A percentile compares a stretch with the other conserved stretches of the same genome.
These are phyloP conservation scores for Capillidium heterosporum DNA, from an alignment of 371 early-diverging fungal genomes.

Conservation along the genomic window DNA sequence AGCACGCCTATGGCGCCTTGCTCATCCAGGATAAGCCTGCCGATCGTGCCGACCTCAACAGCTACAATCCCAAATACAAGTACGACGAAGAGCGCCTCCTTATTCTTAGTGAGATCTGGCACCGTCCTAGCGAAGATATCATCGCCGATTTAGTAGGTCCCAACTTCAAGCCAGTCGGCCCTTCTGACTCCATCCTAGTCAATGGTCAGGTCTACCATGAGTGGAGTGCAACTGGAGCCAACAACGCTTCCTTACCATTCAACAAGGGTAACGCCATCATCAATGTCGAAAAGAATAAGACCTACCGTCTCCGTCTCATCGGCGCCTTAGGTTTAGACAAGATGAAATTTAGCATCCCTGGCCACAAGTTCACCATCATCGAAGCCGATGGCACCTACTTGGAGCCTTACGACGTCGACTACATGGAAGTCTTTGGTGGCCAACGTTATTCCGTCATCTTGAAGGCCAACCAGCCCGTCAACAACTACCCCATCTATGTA, in stretches of 20 bases:
- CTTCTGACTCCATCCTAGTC: conserved; percentile 19
- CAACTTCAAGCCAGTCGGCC: conserved; percentile 11
- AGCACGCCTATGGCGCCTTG: background rate
- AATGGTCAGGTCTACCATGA: conserved; percentile 15
- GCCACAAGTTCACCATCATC: too few species aligned
- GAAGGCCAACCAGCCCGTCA: conserved; percentile 14
- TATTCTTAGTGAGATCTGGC: conserved; percentile 23
- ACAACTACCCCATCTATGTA: conserved; percentile 14
- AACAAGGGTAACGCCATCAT: conserved; percentile 9
- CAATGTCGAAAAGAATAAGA: conserved; percentile 13
- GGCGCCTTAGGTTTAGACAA: background rate
- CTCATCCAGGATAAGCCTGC: background rate
- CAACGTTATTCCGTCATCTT: conserved; percentile 22
- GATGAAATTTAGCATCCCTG: too few species aligned
- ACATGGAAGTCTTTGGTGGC: conserved; percentile 14
- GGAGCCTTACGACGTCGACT: background rate
- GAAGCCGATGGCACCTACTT: conserved; percentile 4
- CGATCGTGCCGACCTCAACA: background rate
- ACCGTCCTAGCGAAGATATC: conserved; percentile 9
- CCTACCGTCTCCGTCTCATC: conserved; percentile 8
- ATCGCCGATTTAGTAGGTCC: conserved; percentile 13
- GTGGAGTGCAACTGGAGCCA: background rate
- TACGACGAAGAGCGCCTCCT: conserved; percentile 24
- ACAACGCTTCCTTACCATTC: background rate
- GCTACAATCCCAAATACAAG: too few species aligned